phyloP scores from a whole-genome alignment of 768 basidiomycete genomes.

The Pleurotus giganteus region DNA sequence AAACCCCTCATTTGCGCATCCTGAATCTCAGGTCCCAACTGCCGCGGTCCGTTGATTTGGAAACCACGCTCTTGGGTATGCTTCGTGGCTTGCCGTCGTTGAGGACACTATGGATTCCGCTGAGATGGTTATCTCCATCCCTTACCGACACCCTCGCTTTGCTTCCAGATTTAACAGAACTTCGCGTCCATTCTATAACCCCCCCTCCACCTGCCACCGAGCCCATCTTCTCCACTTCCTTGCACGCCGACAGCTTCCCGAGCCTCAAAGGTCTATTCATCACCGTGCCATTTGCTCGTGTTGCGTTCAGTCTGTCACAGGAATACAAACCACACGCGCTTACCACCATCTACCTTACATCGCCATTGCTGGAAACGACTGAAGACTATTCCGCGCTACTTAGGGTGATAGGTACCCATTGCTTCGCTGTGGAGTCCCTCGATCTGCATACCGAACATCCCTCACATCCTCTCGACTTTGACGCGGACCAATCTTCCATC shows the following conservation, averaged over 20 bases:
- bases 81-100: no score
- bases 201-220: background rate
- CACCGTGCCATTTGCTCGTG: background rate
- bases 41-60: no score
- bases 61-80: no score
- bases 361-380: background rate
- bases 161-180: background rate
- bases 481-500: background rate
- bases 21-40: no score
- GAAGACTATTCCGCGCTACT: background rate
- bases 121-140: background rate
- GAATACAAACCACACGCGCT: background rate
- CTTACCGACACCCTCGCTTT: background rate
- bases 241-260: background rate
- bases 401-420: background rate
- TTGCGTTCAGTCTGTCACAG: background rate
- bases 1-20: no score
- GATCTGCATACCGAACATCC: background rate
- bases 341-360: background rate
- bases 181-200: background rate
- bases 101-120: no score
- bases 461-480: background rate
- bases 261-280: background rate
- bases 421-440: background rate
- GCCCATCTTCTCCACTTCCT: background rate